These are phyloP conservation scores for Pichia sp. DNA, from an alignment of 1,139 yeast genomes.

Conservation along the genomic window DNA sequence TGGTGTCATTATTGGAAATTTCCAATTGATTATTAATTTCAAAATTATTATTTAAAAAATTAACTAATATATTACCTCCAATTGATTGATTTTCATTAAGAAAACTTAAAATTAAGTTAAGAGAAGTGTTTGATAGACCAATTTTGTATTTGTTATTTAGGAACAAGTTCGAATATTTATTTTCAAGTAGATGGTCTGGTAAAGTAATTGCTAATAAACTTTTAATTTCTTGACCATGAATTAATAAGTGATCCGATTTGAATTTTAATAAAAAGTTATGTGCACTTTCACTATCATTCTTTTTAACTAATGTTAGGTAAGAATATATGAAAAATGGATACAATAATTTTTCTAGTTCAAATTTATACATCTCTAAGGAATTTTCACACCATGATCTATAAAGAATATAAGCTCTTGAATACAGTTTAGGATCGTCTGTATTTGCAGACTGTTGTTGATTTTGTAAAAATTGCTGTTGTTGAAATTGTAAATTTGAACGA, in stretches of 20 bases:
- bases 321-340: constrained; percentile 90
- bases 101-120: constrained; percentile 77
- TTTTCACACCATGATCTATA: constrained; percentile 87
- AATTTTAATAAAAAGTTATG: constrained; percentile 71
- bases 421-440: constrained; percentile 60
- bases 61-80: constrained; percentile 83
- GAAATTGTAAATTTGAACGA: constrained; percentile 28
- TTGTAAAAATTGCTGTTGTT: constrained; percentile 29
- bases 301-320: constrained; percentile 69
- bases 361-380: constrained; percentile 85
- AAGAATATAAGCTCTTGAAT: constrained; percentile 70
- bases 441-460: constrained; percentile 31
- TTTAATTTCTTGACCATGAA: constrained; percentile 74
- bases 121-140: constrained; percentile 74
- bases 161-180: constrained; percentile 73
- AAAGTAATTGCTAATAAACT: constrained; percentile 67
- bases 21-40: constrained; percentile 55
- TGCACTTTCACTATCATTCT: constrained; percentile 55
- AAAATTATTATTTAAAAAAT: constrained; percentile 81
- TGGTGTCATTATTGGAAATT: constrained; percentile 30
- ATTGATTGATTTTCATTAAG: constrained; percentile 87
- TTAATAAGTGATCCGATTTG: constrained; percentile 62
- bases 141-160: constrained; percentile 67
- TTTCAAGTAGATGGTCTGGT: constrained; percentile 76
- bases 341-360: constrained; percentile 74